Conservation (phyloP, 2,329 filamentous ascomycete species). For the Aspergillus pseudonomiae region DNA sequence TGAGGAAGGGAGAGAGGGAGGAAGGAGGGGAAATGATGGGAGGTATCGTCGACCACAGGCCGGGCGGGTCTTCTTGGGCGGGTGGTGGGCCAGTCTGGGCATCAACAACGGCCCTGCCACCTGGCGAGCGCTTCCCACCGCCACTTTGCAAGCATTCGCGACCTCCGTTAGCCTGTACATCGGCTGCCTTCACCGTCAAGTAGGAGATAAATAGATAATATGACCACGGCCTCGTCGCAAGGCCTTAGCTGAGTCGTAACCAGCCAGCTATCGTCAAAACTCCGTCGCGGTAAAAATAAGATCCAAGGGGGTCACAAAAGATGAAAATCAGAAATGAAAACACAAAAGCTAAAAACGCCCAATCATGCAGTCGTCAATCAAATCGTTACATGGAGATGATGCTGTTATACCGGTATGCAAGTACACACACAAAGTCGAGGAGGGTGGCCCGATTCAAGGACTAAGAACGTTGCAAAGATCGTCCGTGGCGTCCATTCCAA, state of each 20-base stretch:
- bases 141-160: slow-evolving; percentile 12
- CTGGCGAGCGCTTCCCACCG: slow-evolving; percentile 18
- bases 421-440: slow-evolving; percentile 17
- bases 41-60: slow-evolving; percentile 6
- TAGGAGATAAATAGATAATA: slow-evolving; percentile 11
- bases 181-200: not conserved
- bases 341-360: slow-evolving; percentile 37
- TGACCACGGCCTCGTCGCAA: slow-evolving; percentile 1
- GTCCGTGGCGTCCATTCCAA: slow-evolving; percentile 43
- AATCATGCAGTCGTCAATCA: slow-evolving; percentile 46
- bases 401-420: slow-evolving; percentile 35
- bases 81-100: slow-evolving; percentile 13
- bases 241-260: slow-evolving; percentile 36
- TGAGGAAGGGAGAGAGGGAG: slow-evolving; percentile 1
- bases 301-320: slow-evolving; percentile 9
- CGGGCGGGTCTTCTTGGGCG: slow-evolving; percentile 11
- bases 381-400: slow-evolving; percentile 43
- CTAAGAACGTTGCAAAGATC: slow-evolving; percentile 42
- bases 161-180: not conserved
- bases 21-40: slow-evolving; percentile 2
- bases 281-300: slow-evolving; percentile 21
- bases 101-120: slow-evolving; percentile 17
- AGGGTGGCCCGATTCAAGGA: slow-evolving; percentile 31
- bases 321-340: slow-evolving; percentile 17
- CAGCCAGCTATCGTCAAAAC: slow-evolving; percentile 39